These are phyloP conservation scores for Amorphotheca resinae DNA, from an alignment of 495 filamentous ascomycete species.

Conservation along the genomic window DNA sequence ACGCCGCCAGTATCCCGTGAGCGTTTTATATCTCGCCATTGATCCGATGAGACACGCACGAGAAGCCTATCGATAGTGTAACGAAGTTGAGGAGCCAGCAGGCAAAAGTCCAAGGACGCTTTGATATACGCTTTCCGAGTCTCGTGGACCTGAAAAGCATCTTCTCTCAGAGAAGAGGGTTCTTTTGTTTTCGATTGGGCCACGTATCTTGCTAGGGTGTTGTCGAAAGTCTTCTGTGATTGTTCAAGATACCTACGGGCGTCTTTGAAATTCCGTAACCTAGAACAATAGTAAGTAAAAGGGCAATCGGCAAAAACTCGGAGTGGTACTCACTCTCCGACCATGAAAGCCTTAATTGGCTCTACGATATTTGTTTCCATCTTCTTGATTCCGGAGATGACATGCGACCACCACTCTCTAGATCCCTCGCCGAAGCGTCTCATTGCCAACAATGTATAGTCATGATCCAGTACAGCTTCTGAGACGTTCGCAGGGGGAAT, in stretches of 20 bases:
- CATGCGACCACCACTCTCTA: slow-evolving; percentile 71
- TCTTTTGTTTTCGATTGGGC: slow-evolving; percentile 87
- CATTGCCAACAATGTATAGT: slow-evolving; percentile 83
- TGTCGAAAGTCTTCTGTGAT: slow-evolving; percentile 75
- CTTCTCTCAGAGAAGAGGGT: slow-evolving; percentile 76
- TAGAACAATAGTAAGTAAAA: slow-evolving; percentile 8
- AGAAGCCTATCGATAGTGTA: slow-evolving; percentile 73
- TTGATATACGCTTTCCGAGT: slow-evolving; percentile 82
- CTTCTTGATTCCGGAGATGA: slow-evolving; percentile 57
- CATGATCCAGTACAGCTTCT: slow-evolving; percentile 79
- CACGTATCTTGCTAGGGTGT: slow-evolving; percentile 63
- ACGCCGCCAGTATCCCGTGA: slow-evolving; percentile 46
- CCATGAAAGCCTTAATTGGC: slow-evolving; percentile 64
- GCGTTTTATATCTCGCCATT: slow-evolving; percentile 70
- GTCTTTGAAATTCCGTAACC: slow-evolving; percentile 48
- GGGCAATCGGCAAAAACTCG: not conserved
- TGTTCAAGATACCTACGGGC: slow-evolving; percentile 58
- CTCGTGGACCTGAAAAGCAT: slow-evolving; percentile 94
- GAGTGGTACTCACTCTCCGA: slow-evolving; percentile 40
- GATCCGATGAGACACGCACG: slow-evolving; percentile 69
- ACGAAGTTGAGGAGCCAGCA: slow-evolving; percentile 71
- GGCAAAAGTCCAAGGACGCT: slow-evolving; percentile 85
- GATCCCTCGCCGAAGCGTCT: slow-evolving; percentile 73
- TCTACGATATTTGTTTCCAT: slow-evolving; percentile 67
- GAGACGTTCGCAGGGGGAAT: slow-evolving; percentile 58